phyloP scores from a whole-genome alignment of 1,139 yeast genomes.

The Pichia sp. region DNA sequence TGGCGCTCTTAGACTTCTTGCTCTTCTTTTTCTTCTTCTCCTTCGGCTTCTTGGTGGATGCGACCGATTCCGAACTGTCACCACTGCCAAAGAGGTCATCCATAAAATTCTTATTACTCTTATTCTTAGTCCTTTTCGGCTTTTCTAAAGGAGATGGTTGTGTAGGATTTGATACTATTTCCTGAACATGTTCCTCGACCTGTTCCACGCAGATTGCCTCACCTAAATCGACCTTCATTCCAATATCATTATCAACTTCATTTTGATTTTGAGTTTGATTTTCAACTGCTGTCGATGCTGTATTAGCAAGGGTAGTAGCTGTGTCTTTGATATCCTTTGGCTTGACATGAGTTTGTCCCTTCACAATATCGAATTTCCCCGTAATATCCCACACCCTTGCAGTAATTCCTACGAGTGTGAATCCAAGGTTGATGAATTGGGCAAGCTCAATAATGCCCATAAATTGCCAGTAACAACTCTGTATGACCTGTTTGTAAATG shows the following conservation, averaged over 20 bases:
- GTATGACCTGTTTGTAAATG: slow-evolving; percentile 36
- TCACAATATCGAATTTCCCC: slow-evolving; percentile 29
- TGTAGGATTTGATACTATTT: no score
- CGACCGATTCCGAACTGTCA: neutral
- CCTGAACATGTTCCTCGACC: no score
- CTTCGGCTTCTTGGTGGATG: neutral
- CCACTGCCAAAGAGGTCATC: neutral
- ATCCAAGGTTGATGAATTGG: slow-evolving; percentile 70
- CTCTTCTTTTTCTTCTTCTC: slow-evolving; percentile 11
- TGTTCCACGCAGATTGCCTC: no score
- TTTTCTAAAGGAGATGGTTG: no score
- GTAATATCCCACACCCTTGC: no score
- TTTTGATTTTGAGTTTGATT: neutral
- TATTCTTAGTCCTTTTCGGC: no score
- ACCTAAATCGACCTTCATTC: slow-evolving; percentile 21
- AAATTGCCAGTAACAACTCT: slow-evolving; percentile 51
- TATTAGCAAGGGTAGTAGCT: no score
- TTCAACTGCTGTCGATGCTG: neutral
- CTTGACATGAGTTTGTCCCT: no score
- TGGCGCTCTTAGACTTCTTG: slow-evolving; percentile 34
- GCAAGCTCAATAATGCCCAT: slow-evolving; percentile 67
- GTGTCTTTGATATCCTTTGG: no score
- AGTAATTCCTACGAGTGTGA: slow-evolving; percentile 54
- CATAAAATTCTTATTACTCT: neutral
- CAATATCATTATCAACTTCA: slow-evolving; percentile 17